Evolutionary conservation across 176 grass and related monocot species (phyloP).

Genomic region (Urochloa ruziziensis): DNA sequence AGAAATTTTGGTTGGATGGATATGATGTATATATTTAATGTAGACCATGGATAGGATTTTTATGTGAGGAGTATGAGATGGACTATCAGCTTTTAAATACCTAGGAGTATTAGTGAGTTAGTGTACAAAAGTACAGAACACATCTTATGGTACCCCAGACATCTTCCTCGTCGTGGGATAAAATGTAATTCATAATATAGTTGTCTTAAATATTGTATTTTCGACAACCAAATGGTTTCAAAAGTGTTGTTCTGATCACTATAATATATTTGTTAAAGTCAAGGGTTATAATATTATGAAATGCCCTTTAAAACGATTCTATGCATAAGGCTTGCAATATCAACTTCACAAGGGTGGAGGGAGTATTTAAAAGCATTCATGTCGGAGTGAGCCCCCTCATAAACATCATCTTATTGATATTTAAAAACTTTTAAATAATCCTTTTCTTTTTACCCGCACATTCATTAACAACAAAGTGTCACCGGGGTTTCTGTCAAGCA

Average conservation of each 20-base stretch:
- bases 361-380: too few species aligned
- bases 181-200: background rate
- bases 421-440: background rate
- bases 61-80: background rate
- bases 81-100: background rate
- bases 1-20: slow-evolving; percentile 20
- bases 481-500: too few species aligned
- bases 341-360: too few species aligned
- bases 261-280: background rate
- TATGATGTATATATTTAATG: background rate
- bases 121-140: too few species aligned
- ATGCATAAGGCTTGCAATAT: too few species aligned
- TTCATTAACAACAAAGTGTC: background rate
- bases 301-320: too few species aligned
- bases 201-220: background rate
- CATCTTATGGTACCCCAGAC: background rate
- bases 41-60: background rate
- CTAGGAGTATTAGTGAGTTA: background rate
- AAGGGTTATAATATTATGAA: background rate
- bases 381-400: too few species aligned
- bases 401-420: background rate
- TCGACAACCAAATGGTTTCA: background rate
- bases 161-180: background rate
- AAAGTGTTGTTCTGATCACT: background rate
- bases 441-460: background rate